Percentiles rank a stretch among this genome's conserved stretches.
phyloP scores from a whole-genome alignment of 768 basidiomycete species.

The Ramaria sp. region DNA sequence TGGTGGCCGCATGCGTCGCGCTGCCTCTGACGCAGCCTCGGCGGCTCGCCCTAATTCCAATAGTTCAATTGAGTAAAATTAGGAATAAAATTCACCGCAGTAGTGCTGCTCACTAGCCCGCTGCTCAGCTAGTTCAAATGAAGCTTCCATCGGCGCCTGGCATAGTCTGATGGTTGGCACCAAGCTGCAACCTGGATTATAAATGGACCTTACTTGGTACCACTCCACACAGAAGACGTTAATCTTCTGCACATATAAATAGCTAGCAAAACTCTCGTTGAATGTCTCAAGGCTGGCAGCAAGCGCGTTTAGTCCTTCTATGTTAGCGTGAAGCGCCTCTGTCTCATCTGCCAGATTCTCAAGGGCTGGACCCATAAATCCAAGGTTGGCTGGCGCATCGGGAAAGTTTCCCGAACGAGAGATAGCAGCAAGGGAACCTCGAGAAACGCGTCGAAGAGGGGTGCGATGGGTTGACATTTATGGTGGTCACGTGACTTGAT shows the following conservation, averaged over 20 bases:
- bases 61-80: background rate
- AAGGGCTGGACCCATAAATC: slow-evolving; percentile 77
- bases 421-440: slow-evolving; percentile 79
- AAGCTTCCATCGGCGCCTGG: slow-evolving; percentile 51
- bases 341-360: slow-evolving; percentile 84
- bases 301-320: slow-evolving; percentile 59
- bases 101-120: slow-evolving; percentile 41
- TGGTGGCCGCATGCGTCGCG: slow-evolving; percentile 20
- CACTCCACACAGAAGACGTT: slow-evolving; percentile 91
- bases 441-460: slow-evolving; percentile 81
- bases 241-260: slow-evolving; percentile 89
- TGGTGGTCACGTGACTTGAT: background rate
- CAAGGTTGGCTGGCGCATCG: slow-evolving; percentile 74
- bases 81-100: background rate
- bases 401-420: slow-evolving; percentile 66
- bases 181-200: background rate
- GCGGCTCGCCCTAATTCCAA: slow-evolving; percentile 45
- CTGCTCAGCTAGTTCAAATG: slow-evolving; percentile 45
- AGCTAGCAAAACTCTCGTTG: slow-evolving; percentile 90
- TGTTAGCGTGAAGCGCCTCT: slow-evolving; percentile 66
- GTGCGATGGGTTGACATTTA: slow-evolving; percentile 40
- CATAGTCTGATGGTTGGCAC: slow-evolving; percentile 4
- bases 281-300: slow-evolving; percentile 71
- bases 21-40: slow-evolving; percentile 40
- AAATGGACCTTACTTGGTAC: slow-evolving; percentile 53